Evolutionary conservation across 805 yeast species (phyloP), one percentile per base, ranked within the genome.

Genomic region (Candida taoyuanica): DNA sequence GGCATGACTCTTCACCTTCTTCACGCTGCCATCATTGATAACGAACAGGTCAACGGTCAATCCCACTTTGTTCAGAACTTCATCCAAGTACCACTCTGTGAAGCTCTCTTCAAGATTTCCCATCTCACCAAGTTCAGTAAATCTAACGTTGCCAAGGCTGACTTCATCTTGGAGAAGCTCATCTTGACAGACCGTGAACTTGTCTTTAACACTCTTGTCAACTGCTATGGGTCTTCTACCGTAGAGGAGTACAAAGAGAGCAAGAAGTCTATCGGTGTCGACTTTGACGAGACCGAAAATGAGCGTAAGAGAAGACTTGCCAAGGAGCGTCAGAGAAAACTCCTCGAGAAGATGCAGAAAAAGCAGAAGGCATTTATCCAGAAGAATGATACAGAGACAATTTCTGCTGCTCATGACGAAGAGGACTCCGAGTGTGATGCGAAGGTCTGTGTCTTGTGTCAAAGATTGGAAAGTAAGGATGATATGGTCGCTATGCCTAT

Each of bases 291-390:
- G 53, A 70, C 78, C 7, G 79, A 75, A 41, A 52, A 65, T 25
- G 85, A 78, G 28, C 69, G 72, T 33, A 69, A 67, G 40, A 77
- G 70, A 55, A 60, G 80, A 43, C 38, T 73, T n/a, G 85, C 85
- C 3, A 70, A 76, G 40, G 72, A 73, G 44, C 68, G 86, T 38
- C 83, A 77, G 52, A 73, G 72, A 30, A 80, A 72, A 48, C 68
- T 83, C 8, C 54, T 81, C 68, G 71, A 69, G 19, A 80, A 74
- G 50, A 76, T 84, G 67, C 73, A 75, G 17, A 78, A 69, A 40
- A 93, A 85, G 50, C 97, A 89, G 55, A 71, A 76, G 17, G 74
- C 68, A 58, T 91, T 91, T 59, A 74, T 85, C 44, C 74, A 75
- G 41, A 73, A 73, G 30, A 70, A 76, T 44, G 62, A 54, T 5